Conservation (phyloP, 805 yeast species). For the Zygosaccharomyces bisporus region DNA sequence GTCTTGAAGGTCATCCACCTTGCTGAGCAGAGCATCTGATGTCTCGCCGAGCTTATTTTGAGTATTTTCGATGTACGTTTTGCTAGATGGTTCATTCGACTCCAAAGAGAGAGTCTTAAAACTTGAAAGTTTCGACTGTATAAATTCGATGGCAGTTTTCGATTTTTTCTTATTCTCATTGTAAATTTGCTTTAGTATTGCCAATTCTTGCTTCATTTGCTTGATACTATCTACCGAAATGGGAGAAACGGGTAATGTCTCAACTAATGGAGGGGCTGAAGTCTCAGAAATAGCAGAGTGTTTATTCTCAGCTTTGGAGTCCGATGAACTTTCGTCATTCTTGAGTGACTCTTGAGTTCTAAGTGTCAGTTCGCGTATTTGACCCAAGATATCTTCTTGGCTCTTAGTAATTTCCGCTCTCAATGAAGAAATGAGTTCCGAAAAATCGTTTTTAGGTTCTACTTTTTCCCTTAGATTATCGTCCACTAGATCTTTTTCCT, state of each 20-base stretch:
- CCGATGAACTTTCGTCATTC: neutral
- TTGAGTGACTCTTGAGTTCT: neutral
- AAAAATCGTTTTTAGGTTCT: slow-evolving; percentile 4
- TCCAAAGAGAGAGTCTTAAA: slow-evolving; percentile 49
- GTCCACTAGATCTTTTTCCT: neutral
- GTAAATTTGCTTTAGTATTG: slow-evolving; percentile 56
- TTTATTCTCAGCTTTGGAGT: slow-evolving; percentile 1
- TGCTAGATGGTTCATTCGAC: slow-evolving; percentile 32
- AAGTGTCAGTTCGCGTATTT: slow-evolving; percentile 10
- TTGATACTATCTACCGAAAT: slow-evolving; percentile 22
- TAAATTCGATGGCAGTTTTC: slow-evolving; percentile 41
- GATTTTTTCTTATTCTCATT: slow-evolving; percentile 41
- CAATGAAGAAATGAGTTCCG: slow-evolving; percentile 12
- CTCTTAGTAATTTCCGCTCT: slow-evolving; percentile 17
- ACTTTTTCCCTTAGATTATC: neutral
- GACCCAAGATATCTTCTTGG: slow-evolving; percentile 14
- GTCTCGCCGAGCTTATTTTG: slow-evolving; percentile 69
- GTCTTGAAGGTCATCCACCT: slow-evolving; percentile 90
- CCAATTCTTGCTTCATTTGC: slow-evolving; percentile 55
- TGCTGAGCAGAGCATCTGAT: slow-evolving; percentile 67
- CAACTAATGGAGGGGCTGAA: neutral
- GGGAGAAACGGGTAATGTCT: neutral
- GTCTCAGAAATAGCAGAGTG: neutral
- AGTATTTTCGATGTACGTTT: slow-evolving; percentile 71
- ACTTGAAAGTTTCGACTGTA: slow-evolving; percentile 46